Evolutionary conservation across 2,329 filamentous ascomycete genomes (phyloP).

Genomic region (Eutypa lata): DNA sequence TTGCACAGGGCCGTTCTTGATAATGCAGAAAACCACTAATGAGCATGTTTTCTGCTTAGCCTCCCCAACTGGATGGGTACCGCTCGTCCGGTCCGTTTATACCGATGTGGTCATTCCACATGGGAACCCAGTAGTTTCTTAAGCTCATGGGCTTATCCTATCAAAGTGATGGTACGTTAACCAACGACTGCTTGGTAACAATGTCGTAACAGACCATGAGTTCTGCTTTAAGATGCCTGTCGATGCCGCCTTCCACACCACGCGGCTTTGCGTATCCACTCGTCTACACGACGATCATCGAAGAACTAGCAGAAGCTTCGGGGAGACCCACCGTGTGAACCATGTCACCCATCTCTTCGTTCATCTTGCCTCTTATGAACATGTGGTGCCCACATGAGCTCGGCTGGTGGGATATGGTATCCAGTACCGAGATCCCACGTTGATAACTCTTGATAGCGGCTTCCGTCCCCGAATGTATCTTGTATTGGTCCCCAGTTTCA

Average conservation of each 20-base stretch:
- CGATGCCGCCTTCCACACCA: neutral
- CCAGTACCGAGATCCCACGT: neutral
- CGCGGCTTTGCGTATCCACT: neutral
- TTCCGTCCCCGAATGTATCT: neutral
- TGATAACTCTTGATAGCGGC: neutral
- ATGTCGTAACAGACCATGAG: neutral
- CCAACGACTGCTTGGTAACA: neutral
- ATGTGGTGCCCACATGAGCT: neutral
- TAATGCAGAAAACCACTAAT: neutral
- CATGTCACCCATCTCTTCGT: neutral
- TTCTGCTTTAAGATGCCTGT: neutral
- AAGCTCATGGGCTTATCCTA: neutral
- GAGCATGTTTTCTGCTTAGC: neutral
- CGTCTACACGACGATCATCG: neutral
- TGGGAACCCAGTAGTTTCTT: neutral
- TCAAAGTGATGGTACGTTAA: neutral
- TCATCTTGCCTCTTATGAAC: neutral
- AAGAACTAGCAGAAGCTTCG: neutral
- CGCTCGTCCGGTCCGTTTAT: neutral
- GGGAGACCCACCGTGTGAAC: neutral
- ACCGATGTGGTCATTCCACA: neutral
- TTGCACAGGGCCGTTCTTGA: neutral
- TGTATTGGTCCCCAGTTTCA: neutral
- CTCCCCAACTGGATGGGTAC: neutral
- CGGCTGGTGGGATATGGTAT: neutral